Percentiles rank a stretch among this genome's conserved stretches.
These are phyloP conservation scores for Nannochloropsis oceanica DNA, from an alignment of 108 stramenopile genomes.

Conservation along the genomic window DNA sequence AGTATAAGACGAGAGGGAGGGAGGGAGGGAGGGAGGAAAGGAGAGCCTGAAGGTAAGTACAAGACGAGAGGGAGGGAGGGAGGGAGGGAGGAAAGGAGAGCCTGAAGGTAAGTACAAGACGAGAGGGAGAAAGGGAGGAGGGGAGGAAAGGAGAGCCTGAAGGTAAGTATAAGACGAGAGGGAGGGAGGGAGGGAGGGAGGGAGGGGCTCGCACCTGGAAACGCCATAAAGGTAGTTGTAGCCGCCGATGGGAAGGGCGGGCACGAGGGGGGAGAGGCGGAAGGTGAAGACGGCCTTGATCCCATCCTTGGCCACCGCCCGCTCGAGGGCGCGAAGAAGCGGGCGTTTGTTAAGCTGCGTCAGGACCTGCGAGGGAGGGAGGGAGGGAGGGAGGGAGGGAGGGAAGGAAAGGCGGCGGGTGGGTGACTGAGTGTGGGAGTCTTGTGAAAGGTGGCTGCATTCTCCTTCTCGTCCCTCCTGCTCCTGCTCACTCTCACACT, in stretches of 20 bases:
- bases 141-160: neutral
- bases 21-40: neutral
- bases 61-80: neutral
- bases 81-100: neutral
- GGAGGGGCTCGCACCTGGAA: neutral
- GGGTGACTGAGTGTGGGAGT: neutral
- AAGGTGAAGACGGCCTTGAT: conserved; percentile 76
- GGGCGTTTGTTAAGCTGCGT: conserved; percentile 23
- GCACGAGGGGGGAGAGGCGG: conserved; percentile 59
- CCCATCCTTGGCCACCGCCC: conserved; percentile 67
- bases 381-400: neutral
- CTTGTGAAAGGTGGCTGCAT: neutral
- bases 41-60: neutral
- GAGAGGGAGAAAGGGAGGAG: neutral
- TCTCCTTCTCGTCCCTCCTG: neutral
- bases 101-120: neutral
- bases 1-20: neutral
- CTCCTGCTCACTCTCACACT: neutral
- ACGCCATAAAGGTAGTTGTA: conserved; percentile 84
- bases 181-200: no score
- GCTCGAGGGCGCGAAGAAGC: conserved; percentile 67
- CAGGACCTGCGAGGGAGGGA: conserved; percentile 3
- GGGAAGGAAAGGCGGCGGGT: neutral
- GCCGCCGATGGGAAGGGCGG: conserved; percentile 61
- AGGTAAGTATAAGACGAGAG: neutral